A percentile compares a stretch with the other conserved stretches of the same genome.
These are phyloP conservation scores for Ophiostoma angusticollis DNA, from an alignment of 2,329 filamentous ascomycete species.

Conservation along the genomic window DNA sequence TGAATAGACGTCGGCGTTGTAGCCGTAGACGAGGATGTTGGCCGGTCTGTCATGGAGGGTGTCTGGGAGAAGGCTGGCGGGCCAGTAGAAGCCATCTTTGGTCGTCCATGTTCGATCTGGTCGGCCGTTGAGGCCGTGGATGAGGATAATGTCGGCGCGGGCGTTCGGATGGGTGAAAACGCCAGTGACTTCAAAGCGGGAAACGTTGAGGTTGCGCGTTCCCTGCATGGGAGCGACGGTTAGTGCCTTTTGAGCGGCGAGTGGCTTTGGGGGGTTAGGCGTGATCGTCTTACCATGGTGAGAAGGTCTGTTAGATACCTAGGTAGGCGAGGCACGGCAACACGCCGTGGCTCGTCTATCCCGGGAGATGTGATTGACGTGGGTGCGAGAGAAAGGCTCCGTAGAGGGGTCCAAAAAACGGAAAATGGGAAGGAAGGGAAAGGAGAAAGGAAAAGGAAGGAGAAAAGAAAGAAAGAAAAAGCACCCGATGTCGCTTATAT, in stretches of 20 bases:
- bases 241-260: background rate
- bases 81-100: conserved; percentile 52
- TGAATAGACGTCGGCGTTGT: conserved; percentile 54
- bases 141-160: conserved; percentile 52
- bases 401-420: too few relatives aligned
- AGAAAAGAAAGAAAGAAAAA: background rate
- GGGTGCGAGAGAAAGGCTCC: background rate
- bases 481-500: background rate
- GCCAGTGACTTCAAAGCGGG: conserved; percentile 42
- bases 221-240: background rate
- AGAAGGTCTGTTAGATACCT: too few relatives aligned
- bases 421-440: background rate
- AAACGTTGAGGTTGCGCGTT: conserved; percentile 2
- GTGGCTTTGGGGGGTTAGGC: background rate
- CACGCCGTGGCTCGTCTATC: too few relatives aligned
- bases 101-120: conserved; percentile 51
- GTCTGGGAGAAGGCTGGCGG: conserved; percentile 49
- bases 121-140: conserved; percentile 57
- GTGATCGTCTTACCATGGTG: too few relatives aligned
- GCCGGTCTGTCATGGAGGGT: conserved; percentile 44
- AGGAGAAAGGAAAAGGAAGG: background rate
- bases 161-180: conserved; percentile 48
- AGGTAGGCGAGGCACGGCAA: too few relatives aligned
- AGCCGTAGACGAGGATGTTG: conserved; percentile 59
- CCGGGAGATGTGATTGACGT: too few relatives aligned